Evolutionary conservation across 2,329 filamentous ascomycete genomes (phyloP), one percentile per base, ranked within the genome.

Genomic region (Amesomyces nigricolor): DNA sequence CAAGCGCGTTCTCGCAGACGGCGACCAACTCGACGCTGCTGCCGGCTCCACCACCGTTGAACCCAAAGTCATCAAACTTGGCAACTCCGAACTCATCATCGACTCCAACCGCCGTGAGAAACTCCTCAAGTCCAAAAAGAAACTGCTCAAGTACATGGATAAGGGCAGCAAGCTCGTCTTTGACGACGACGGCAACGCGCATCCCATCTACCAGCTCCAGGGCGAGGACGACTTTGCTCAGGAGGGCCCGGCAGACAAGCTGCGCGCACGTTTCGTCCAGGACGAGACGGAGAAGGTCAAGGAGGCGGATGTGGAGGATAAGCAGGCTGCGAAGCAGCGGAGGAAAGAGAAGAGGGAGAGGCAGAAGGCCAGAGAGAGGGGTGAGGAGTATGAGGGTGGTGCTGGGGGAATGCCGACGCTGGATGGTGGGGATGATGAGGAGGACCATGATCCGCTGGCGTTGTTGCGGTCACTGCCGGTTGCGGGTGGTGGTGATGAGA

Each of bases 61-160:
- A 45, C 73, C 74, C 49, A 87, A 85, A 71, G 77, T 85, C 2
- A 78, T 96, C 47, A 73, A 81, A 39, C 78, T 87, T 11, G 83
- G 80, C 59, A 83, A 87, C 47, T 82, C 88, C 29, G 82, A 89
- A 2, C 78, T 96, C 44, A 75, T 96, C 17, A 84, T 99, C 59
- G 94, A 99, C 74, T 96, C 91, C 11, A 95, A 97, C 71, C 89
- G 94, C 22, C 86, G 91, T 63, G 92, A 96, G 73, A 97, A 96
- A 75, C 81, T 96, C n/a, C 81, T 97, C 62, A 87, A 87, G 66
- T 95, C 89, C 17, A 97, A 96, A 78, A 96, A 96, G 79, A 88
- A 95, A 72, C 81, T 96, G 62, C 80, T 90, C 67, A 94, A 95
- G 69, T 88, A 89, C 76, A 95, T 91, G 76, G 89, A 90, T 67